Base-by-base conservation (phyloP, 768 basidiomycete species). In the Podaxis pistillaris region DNA sequence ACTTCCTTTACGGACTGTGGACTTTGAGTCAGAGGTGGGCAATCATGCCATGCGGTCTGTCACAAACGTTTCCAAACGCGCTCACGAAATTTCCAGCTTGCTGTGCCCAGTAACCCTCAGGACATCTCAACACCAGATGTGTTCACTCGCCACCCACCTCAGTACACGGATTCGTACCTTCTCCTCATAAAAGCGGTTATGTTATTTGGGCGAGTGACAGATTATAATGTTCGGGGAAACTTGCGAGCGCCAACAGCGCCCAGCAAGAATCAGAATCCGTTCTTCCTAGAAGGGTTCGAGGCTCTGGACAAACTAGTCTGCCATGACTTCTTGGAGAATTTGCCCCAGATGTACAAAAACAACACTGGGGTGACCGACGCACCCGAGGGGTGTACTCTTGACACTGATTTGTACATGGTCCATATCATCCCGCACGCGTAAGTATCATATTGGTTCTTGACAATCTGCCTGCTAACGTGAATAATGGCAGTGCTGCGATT, bases 381-480 rank as follows among this genome's bases (percentile, higher is more conserved):
- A 41, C 79, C 83, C 46, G 83, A 85, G 44, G 85, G 82, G 52
- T 81, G 81, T 37, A 79, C 78, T 8, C 75, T 94, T 44, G 91
- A 94, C 70, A 93, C 90, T 1, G 92, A 94, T 71, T 75, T 94
- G 61, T 94, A 91, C 71, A 86, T 94, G 88, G 91, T 91, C 44
- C 91, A 93, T 68, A 81, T 93, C 47, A 83, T 92, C 64, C 93
- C 93, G 19, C 88, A 94, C 71, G 92, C 93, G 91, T 93, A 74
- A 73, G 88, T 83, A 12, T 38, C 61, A 60, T 64, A 40, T n/a
- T 59, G 49, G 40, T 36, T 50, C 26, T 60, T 54, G 26, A 38
- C 8, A 38, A 56, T 54, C 41, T 36, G 63, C 46, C 40, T 50
- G 49, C 22, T 40, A 62, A 59, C 50, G 36, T 63, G 56, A 52